Evolutionary conservation across 495 filamentous ascomycete genomes (phyloP), one percentile per base, ranked within the genome.

Genomic region (Tricharina praecox): DNA sequence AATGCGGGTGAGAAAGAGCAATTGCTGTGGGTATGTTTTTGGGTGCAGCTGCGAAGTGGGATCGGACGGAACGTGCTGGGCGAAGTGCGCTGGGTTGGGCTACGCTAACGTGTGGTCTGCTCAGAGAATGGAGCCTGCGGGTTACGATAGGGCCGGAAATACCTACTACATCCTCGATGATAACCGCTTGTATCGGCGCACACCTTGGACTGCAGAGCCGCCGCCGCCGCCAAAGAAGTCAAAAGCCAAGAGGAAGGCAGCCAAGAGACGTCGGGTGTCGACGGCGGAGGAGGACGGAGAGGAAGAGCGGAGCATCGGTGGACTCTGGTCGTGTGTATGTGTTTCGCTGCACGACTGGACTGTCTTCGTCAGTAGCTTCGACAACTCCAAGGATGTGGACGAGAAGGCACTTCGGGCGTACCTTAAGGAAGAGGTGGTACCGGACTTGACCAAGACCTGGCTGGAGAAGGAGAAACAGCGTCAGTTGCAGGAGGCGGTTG

Each of bases 101-200:
- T n/a, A n/a, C n/a, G n/a, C n/a, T n/a, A n/a, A n/a, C n/a, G n/a
- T n/a, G n/a, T n/a, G n/a, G n/a, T 42, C 30, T 28, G 37, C 37
- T 19, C 49, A 94, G 88, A 80, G 90, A 55, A 83, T 97, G 48
- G 87, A 96, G 54, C 81, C 87, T 18, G 74, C 84, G 50, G 90
- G 90, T 8, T 93, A 79, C 71, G 90, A 97, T 64, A 67, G 70
- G 16, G 67, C 93, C 36, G 85, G 85, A 51, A 81, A 84, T 19
- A 77, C 71, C 16, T 93, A 94, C 62, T 90, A 82, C 55, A 79
- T 94, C 10, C 73, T 97, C 4, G 88, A 97, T 51, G 90, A 97
- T 66, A 90, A 93, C 52, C 75, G 88, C 39, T 68, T 96, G 23
- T 97, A 96, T 63, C 81, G 85, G 45, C 75, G 76, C 47, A 83